These are phyloP conservation scores for Hypomontagnella submonticulosa DNA, from an alignment of 495 filamentous ascomycete species.

Conservation along the genomic window DNA sequence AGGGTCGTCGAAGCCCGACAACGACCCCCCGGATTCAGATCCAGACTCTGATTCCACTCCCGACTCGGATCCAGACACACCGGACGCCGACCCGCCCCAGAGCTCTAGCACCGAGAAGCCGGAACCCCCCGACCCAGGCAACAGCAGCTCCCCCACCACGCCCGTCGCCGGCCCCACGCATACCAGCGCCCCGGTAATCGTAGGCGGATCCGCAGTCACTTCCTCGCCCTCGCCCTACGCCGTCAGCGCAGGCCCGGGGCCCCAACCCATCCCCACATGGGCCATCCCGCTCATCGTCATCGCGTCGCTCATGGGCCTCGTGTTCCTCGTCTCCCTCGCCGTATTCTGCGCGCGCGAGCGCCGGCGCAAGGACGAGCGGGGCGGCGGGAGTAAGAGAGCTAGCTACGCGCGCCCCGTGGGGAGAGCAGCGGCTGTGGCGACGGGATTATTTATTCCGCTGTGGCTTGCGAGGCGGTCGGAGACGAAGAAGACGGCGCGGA, in stretches of 20 bases:
- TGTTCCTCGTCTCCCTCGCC: constrained; percentile 7
- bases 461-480: constrained; percentile 3
- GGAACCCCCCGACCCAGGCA: no score
- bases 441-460: constrained; percentile 1
- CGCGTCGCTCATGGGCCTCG: background rate
- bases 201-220: background rate
- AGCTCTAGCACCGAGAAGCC: no score
- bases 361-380: background rate
- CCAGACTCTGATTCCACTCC: no score
- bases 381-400: background rate
- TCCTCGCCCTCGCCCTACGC: background rate
- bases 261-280: constrained; percentile 6
- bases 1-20: no score
- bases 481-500: background rate
- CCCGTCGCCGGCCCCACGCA: no score
- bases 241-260: background rate
- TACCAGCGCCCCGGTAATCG: no score
- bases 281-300: constrained; percentile 21
- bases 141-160: no score
- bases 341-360: constrained; percentile 4
- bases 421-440: constrained; percentile 3
- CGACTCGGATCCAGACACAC: no score
- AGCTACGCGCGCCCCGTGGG: constrained; percentile 13
- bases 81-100: no score
- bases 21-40: no score